These are phyloP conservation scores for Phylloporus sp. DNA, from an alignment of 768 basidiomycete species.

Conservation along the genomic window DNA sequence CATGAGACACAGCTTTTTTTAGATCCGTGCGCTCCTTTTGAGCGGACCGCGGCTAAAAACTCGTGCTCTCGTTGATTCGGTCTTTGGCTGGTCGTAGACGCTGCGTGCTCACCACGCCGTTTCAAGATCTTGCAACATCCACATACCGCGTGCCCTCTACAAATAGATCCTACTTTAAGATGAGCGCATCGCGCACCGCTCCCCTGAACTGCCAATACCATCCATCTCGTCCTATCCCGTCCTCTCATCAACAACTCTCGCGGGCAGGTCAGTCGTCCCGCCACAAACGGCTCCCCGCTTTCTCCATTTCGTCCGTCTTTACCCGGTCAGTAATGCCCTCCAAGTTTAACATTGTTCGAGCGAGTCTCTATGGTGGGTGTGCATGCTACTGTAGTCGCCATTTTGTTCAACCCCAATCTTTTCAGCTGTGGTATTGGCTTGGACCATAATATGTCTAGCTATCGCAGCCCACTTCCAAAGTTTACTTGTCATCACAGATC, in stretches of 20 bases:
- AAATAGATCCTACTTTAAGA: slow-evolving; percentile 24
- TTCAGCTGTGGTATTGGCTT: slow-evolving; percentile 60
- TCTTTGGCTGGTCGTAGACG: slow-evolving; percentile 17
- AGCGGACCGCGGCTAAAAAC: slow-evolving; percentile 18
- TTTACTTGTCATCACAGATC: slow-evolving; percentile 67
- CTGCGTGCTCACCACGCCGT: slow-evolving; percentile 27
- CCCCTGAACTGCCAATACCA: slow-evolving; percentile 25
- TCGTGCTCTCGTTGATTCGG: slow-evolving; percentile 25
- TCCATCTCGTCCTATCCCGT: slow-evolving; percentile 15
- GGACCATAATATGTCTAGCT: slow-evolving; percentile 73
- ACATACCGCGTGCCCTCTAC: slow-evolving; percentile 26
- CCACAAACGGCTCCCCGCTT: slow-evolving; percentile 30
- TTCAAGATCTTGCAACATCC: slow-evolving; percentile 23
- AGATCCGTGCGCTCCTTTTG: slow-evolving; percentile 20
- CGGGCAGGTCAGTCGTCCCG: slow-evolving; percentile 29
- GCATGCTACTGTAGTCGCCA: not conserved
- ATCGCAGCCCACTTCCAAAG: slow-evolving; percentile 76
- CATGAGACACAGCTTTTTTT: slow-evolving; percentile 20
- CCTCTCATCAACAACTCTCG: slow-evolving; percentile 19
- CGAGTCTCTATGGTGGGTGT: slow-evolving; percentile 59
- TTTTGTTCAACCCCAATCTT: slow-evolving; percentile 3
- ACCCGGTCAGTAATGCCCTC: slow-evolving; percentile 53
- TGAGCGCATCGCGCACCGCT: slow-evolving; percentile 22
- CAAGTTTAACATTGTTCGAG: slow-evolving; percentile 65
- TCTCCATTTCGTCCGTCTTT: slow-evolving; percentile 31